Conservation (phyloP, 2,329 filamentous ascomycete genomes). For the Aspergillus eucalypticola region DNA sequence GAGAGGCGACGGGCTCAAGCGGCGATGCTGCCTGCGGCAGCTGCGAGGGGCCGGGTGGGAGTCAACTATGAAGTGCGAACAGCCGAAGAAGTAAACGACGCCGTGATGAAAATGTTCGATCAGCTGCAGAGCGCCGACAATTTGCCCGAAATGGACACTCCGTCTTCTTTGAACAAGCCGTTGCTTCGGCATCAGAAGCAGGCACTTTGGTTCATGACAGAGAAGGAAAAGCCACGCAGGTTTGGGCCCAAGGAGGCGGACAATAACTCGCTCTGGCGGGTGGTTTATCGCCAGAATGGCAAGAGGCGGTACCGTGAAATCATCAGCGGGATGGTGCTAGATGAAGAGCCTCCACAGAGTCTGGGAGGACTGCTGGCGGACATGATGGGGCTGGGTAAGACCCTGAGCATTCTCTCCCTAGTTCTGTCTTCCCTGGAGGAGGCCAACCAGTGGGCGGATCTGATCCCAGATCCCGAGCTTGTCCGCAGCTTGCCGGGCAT, state of each 20-base stretch:
- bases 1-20: conserved; percentile 49
- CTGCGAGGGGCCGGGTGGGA: conserved; percentile 25
- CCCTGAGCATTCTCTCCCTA: conserved; percentile 79
- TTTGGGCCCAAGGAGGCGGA: conserved; percentile 60
- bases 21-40: conserved; percentile 22
- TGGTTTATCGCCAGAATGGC: conserved; percentile 58
- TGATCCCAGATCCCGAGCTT: conserved; percentile 49
- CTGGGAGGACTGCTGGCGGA: conserved; percentile 76
- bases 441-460: conserved; percentile 62
- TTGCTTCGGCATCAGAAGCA: conserved; percentile 87
- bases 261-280: conserved; percentile 76
- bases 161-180: conserved; percentile 61
- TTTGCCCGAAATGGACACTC: conserved; percentile 71
- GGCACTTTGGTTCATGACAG: conserved; percentile 81
- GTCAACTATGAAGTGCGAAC: conserved; percentile 58
- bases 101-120: conserved; percentile 86
- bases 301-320: conserved; percentile 73
- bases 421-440: conserved; percentile 66
- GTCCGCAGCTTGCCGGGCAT: conserved; percentile 35
- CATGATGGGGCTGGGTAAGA: conserved; percentile 89
- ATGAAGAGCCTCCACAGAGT: conserved; percentile 63
- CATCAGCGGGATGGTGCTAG: conserved; percentile 71
- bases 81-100: conserved; percentile 80
- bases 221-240: conserved; percentile 69
- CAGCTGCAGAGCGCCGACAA: conserved; percentile 74